A percentile compares a stretch with the other conserved stretches of the same genome.
Evolutionary conservation across 805 yeast genomes (phyloP).

Genomic region (Maudiozyma barnettii): DNA sequence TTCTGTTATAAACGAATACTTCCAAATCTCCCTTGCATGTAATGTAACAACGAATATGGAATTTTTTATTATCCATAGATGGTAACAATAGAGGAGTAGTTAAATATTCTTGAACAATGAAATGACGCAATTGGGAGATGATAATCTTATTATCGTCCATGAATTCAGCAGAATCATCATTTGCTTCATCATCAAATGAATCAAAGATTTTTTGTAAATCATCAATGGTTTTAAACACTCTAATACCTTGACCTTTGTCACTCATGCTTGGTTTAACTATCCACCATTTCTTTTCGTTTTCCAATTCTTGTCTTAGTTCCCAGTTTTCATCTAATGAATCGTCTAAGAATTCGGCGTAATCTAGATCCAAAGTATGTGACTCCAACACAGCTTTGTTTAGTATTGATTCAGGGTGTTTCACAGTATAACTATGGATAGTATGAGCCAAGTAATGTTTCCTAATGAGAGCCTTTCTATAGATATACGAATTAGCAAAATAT

Average conservation of each 20-base stretch:
- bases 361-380: constrained; percentile 73
- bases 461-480: constrained; percentile 82
- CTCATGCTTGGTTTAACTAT: constrained; percentile 95
- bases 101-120: constrained; percentile 78
- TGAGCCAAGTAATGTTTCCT: constrained; percentile 85
- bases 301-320: constrained; percentile 75
- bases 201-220: constrained; percentile 80
- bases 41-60: constrained; percentile 83
- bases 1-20: constrained; percentile 71
- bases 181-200: constrained; percentile 68
- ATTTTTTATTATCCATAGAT: constrained; percentile 58
- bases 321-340: constrained; percentile 88
- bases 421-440: constrained; percentile 63
- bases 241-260: constrained; percentile 92
- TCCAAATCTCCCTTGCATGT: constrained; percentile 62
- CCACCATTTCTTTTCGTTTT: constrained; percentile 49
- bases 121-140: constrained; percentile 77
- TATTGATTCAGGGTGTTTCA: constrained; percentile 64
- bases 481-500: constrained; percentile 69
- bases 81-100: constrained; percentile 56
- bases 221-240: constrained; percentile 66
- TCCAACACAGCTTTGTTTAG: constrained; percentile 59
- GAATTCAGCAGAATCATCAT: constrained; percentile 23
- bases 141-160: constrained; percentile 53
- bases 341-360: constrained; percentile 91